Base-by-base conservation (phyloP, 2,329 filamentous ascomycete genomes). In the Fusarium zealandicum region DNA sequence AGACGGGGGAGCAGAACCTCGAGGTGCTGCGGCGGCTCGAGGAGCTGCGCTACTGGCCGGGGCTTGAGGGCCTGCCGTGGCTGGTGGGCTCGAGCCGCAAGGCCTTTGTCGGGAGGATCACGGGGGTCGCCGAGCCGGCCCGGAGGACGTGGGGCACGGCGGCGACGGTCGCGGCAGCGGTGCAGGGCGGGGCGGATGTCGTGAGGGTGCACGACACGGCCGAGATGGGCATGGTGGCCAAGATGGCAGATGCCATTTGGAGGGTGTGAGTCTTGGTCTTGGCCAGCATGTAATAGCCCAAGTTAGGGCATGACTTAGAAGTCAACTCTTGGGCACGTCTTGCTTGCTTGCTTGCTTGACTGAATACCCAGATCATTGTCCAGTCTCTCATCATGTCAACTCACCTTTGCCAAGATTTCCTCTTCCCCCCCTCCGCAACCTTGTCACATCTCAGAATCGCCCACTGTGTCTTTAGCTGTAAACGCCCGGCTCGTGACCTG, bases 241-340 rank as follows among this genome's bases (percentile, higher is more conserved):
- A 83, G 70, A 93, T 98, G 87, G 86, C 91, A 8, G 93, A 98
- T 81, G 93, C 92, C n/a, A 92, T 97, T 48, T 96, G 90, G 84
- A 81, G 90, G 64, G 76, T 77, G 33, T 76, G 52, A 46, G 36
- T 33, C 13, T n/a, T 3, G 28, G 13, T 45, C 14, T 46, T 12
- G 20, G 17, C 3, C 6, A 13, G 22, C 38, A 14, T 18, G 3
- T 16, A 22, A 35, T 35, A 30, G 5, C 17, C 6, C 17, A 22
- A 18, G 17, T 10, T n/a, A n/a, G 20, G n/a, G 14, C 22, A 13
- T 41, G 22, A 25, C 8, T 25, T 8, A 8, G n/a, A n/a, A 25
- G 9, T 8, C 22, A 9, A 5, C 6, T 25, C 22, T 25, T 25
- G 7, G 22, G 3, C 22, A 25, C 9, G 22, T 6, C 22, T 25